Base-by-base conservation (phyloP, 2,329 filamentous ascomycete species). In the Verticillium longisporum region DNA sequence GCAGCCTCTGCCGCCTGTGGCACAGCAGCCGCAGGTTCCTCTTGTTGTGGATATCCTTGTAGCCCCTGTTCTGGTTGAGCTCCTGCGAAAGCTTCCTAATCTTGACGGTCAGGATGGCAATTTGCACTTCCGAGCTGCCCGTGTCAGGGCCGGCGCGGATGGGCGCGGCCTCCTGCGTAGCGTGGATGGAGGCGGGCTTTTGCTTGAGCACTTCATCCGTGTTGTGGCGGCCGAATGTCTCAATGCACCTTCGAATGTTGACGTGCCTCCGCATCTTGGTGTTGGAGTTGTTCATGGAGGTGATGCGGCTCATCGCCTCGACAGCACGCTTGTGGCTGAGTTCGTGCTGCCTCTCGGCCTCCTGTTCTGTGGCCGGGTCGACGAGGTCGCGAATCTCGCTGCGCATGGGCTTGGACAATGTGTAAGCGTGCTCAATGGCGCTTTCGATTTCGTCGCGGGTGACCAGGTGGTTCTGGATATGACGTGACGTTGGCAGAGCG, bases 71-170 rank as follows among this genome's bases (percentile, higher is more conserved):
- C 53, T 79, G 81, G 70, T 89, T 82, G 58, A 97, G 76, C 66
- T 88, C 87, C 67, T 89, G 82, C 15, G 90, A 88, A 57, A 99
- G 74, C 31, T 89, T 87, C 65, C 91, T 83, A 72, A 99, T 99
- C 83, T 97, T 98, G 61, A 92, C 85, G 3, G 95, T 99, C 73
- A 99, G 76, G 68, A 99, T 96, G 55, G 92, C 93, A 66, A 96
- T 92, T 80, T 99, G 95, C n/a, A 99, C 96, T 77, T 99, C 95
- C 6, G 91, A 91, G 69, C 91, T 96, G 38, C 95, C 95, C 1
- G 94, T 99, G 72, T 99, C 95, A 5, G 89, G 90, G 0, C 95
- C 95, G n/a, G 88, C 86, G 36, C 96, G 88, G 32, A 67, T 66
- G 61, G 74, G 77, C 77, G 68, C 75, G 62, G 75, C 74, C 59